phyloP scores from a whole-genome alignment of 1,284 basidiomycete species.

The Wolfiporia cocos region DNA sequence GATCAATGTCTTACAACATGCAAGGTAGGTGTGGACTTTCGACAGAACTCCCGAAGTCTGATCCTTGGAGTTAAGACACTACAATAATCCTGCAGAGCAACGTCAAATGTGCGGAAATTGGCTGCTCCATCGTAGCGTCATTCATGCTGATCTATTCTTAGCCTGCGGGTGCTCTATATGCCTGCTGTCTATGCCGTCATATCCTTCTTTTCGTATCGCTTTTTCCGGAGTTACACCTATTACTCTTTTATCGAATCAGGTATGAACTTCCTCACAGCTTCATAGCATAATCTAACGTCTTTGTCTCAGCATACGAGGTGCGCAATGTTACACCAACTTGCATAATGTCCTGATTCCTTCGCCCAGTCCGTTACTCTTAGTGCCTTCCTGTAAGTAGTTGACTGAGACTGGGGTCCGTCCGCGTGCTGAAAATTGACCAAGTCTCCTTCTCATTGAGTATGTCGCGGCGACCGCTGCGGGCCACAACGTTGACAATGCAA shows the following conservation, averaged over 20 bases:
- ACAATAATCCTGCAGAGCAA: constrained; percentile 62
- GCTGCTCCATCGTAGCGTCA: not conserved
- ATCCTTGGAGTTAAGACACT: constrained; percentile 38
- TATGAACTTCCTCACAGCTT: constrained; percentile 23
- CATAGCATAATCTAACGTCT: not conserved
- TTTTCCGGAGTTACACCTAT: constrained; percentile 77
- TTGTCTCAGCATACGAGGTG: constrained; percentile 41
- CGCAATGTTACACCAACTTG: constrained; percentile 5
- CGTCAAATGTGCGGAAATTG: constrained; percentile 60
- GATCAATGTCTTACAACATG: constrained; percentile 47
- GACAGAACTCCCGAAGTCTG: not conserved
- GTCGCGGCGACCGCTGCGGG: constrained; percentile 64
- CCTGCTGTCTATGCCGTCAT: constrained; percentile 79
- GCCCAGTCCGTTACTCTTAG: constrained; percentile 67
- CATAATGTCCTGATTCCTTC: not conserved
- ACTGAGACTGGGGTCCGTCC: not conserved
- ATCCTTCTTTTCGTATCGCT: constrained; percentile 85
- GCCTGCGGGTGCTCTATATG: constrained; percentile 75
- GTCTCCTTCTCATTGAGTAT: constrained; percentile 79
- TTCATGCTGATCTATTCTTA: constrained; percentile 18
- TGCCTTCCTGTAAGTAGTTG: constrained; percentile 61
- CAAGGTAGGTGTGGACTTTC: constrained; percentile 34
- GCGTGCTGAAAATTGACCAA: constrained; percentile 28
- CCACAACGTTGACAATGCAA: constrained; percentile 57
- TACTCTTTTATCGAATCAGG: constrained; percentile 72